phyloP scores from a whole-genome alignment of 2,329 filamentous ascomycete species.

The Aspergillus caelatus region DNA sequence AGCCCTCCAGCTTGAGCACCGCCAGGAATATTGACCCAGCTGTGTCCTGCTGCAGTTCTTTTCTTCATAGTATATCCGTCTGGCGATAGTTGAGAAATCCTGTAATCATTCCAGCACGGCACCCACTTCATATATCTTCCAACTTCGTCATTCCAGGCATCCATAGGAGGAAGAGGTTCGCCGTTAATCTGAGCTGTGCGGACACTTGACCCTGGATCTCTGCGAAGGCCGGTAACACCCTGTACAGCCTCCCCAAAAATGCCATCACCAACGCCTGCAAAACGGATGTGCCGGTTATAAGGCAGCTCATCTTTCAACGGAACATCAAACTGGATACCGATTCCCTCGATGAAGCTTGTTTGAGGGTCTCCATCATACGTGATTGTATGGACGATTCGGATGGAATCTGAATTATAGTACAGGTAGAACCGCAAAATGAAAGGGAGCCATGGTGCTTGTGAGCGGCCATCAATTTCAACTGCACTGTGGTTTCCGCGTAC shows the following conservation, averaged over 20 bases:
- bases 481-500: conserved; percentile 44
- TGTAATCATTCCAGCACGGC: conserved; percentile 62
- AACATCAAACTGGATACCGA: conserved; percentile 42
- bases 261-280: conserved; percentile 59
- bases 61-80: conserved; percentile 66
- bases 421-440: conserved; percentile 62
- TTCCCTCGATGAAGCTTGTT: conserved; percentile 56
- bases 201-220: conserved; percentile 52
- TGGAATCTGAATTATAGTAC: conserved; percentile 59
- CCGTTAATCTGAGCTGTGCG: conserved; percentile 48
- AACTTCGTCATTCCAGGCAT: conserved; percentile 46
- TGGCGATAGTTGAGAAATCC: conserved; percentile 58
- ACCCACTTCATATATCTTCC: conserved; percentile 58
- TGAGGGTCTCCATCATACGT: conserved; percentile 56
- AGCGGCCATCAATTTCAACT: conserved; percentile 23
- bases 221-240: conserved; percentile 61
- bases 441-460: conserved; percentile 55
- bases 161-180: conserved; percentile 3
- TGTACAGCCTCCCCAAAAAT: conserved; percentile 62
- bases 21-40: conserved; percentile 48
- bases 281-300: conserved; percentile 62
- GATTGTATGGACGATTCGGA: conserved; percentile 59
- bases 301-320: conserved; percentile 56
- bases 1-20: conserved; percentile 60
- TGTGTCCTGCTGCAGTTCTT: conserved; percentile 51